A percentile compares a stretch with the other conserved stretches of the same genome.
Evolutionary conservation across 192 early-diverging fungal species (phyloP).

Genomic region (Backusella sp.): DNA sequence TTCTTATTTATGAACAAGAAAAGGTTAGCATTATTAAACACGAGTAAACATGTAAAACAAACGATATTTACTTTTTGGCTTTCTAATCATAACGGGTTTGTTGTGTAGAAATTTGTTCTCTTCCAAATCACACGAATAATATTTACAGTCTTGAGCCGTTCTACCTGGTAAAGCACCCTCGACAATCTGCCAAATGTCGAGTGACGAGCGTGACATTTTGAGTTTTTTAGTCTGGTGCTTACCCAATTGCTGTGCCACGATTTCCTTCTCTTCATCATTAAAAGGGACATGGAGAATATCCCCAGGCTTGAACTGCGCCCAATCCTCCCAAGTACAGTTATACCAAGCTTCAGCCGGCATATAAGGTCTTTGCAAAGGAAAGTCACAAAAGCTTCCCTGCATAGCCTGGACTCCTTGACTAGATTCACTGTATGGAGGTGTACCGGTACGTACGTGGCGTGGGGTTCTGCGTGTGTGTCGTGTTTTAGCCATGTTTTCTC

Average conservation of each 20-base stretch:
- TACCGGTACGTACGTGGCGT: not conserved
- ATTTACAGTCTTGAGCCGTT: conserved; percentile 9
- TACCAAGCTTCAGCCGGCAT: conserved; percentile 13
- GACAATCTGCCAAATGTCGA: conserved; percentile 1
- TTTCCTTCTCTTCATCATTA: not conserved
- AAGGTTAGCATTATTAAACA: not conserved
- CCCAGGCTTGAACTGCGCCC: conserved; percentile 17
- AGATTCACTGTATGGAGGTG: not conserved
- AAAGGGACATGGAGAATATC: conserved; percentile 21
- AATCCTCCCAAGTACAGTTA: conserved; percentile 27
- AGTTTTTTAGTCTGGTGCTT: not conserved
- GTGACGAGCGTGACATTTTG: not conserved
- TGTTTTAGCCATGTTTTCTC: not conserved
- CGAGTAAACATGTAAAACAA: not conserved
- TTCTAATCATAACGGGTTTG: conserved; percentile 6
- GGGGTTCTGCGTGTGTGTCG: not conserved
- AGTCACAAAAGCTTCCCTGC: not conserved
- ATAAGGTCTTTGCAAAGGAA: conserved; percentile 12
- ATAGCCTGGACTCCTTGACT: not conserved
- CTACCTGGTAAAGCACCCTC: not conserved
- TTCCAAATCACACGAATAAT: not conserved
- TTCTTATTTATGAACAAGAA: not conserved
- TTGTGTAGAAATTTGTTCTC: not conserved
- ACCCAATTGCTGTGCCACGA: not conserved
- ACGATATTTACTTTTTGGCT: not conserved